These are phyloP conservation scores for Umbelopsis sp. DNA, from an alignment of 192 early-diverging fungal species.

Conservation along the genomic window DNA sequence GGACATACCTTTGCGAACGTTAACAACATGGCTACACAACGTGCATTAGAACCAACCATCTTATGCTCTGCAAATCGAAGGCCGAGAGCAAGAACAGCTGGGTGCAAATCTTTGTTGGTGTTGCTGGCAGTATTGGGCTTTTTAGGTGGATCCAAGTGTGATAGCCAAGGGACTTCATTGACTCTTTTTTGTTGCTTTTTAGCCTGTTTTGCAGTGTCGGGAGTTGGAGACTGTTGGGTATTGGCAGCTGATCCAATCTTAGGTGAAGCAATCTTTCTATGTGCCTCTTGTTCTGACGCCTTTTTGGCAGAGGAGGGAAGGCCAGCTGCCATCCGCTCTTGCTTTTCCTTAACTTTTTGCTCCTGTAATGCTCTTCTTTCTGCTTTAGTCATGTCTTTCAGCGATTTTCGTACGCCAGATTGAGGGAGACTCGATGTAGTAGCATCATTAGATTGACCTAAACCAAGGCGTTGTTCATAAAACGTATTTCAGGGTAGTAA, in stretches of 20 bases:
- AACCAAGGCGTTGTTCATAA: not conserved
- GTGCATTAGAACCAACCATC: conserved; percentile 89
- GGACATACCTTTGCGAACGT: conserved; percentile 76
- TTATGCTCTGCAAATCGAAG: conserved; percentile 84
- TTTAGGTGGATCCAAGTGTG: conserved; percentile 70
- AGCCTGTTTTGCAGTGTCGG: conserved; percentile 33
- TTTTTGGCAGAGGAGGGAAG: conserved; percentile 41
- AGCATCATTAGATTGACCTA: not conserved
- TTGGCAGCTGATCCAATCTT: conserved; percentile 24
- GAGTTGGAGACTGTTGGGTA: conserved; percentile 33
- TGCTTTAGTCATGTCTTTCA: conserved; percentile 85
- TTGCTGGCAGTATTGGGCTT: conserved; percentile 47
- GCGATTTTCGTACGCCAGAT: conserved; percentile 29
- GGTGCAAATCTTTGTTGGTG: conserved; percentile 72
- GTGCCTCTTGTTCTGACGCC: conserved; percentile 30
- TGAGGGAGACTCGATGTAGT: not conserved
- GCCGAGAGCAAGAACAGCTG: conserved; percentile 82
- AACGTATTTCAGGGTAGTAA: not conserved
- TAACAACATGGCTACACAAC: conserved; percentile 85
- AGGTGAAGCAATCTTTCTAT: conserved; percentile 8
- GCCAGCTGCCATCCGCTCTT: conserved; percentile 44
- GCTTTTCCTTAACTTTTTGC: conserved; percentile 79
- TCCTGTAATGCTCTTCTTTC: conserved; percentile 89
- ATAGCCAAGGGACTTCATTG: conserved; percentile 68
- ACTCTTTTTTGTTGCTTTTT: conserved; percentile 36